Percentiles rank a stretch among this genome's conserved stretches.
Conservation (phyloP, 2,329 filamentous ascomycete species). For the Aspergillus persii region DNA sequence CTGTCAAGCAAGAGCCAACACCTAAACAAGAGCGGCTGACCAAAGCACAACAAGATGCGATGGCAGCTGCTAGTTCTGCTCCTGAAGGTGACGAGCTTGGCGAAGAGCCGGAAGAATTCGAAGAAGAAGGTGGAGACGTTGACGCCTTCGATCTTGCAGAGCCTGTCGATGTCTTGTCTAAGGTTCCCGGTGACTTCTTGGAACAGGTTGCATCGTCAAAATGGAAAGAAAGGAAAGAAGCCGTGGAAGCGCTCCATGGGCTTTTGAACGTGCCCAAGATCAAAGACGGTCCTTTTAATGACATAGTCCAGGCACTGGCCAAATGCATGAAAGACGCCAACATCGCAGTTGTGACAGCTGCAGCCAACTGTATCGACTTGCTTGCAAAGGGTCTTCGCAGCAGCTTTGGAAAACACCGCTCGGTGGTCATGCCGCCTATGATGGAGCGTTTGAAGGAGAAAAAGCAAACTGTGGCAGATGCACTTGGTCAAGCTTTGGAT, state of each 20-base stretch:
- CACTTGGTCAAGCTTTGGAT: constrained; percentile 81
- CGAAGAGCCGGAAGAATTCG: constrained; percentile 61
- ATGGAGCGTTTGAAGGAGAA: constrained; percentile 98
- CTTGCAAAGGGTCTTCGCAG: constrained; percentile 81
- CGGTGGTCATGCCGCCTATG: constrained; percentile 79
- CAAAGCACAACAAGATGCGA: constrained; percentile 81
- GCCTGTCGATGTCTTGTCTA: constrained; percentile 79
- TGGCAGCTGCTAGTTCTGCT: constrained; percentile 65
- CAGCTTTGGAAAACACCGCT: constrained; percentile 75
- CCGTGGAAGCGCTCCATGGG: constrained; percentile 75
- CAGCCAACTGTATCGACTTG: constrained; percentile 87
- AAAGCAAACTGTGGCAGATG: constrained; percentile 84
- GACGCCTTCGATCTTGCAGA: constrained; percentile 81
- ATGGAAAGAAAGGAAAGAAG: constrained; percentile 98
- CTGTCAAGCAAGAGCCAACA: constrained; percentile 78
- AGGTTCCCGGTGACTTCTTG: constrained; percentile 76
- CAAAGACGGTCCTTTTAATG: constrained; percentile 84
- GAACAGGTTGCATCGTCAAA: constrained; percentile 87
- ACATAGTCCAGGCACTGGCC: constrained; percentile 77
- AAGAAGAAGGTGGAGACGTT: constrained; percentile 63
- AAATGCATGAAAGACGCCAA: constrained; percentile 99
- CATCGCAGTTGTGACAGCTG: constrained; percentile 87
- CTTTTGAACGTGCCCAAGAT: constrained; percentile 82
- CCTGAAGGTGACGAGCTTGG: constrained; percentile 56
- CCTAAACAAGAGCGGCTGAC: constrained; percentile 90